Evolutionary conservation across 2,329 filamentous ascomycete species (phyloP), one percentile per base, ranked within the genome.

Genomic region (Colletotrichum cuscutae): DNA sequence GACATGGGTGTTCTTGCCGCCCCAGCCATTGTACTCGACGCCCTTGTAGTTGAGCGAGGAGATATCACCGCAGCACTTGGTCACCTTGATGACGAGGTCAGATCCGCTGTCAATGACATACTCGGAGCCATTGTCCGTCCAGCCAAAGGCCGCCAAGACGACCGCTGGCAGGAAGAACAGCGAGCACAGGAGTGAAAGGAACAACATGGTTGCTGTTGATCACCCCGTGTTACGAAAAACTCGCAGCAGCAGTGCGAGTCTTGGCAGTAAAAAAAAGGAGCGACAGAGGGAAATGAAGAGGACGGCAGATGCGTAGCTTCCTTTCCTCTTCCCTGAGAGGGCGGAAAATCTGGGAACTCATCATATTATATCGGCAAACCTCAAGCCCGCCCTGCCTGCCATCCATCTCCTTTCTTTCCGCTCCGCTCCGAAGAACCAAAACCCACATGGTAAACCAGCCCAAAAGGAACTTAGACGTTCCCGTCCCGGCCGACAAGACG

Each of bases 91-190:
- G 37, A 82, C 77, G 7, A 82, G 77, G 12, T 76, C 75, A 4
- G 80, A 74, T 1, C 80, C 79, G 22, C 77, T 79, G 71, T 79
- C 82, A 49, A 84, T 81, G n/a, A 82, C 79, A 72, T 82, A 84
- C 71, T 82, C 81, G 46, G 76, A 79, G 28, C 79, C 81, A 63
- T 81, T 77, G 28, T 85, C 82, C 1, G 78, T 81, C 74, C 81
- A 85, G 28, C 83, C 83, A 77, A 81, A 84, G 7, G 79, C 81
- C 42, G 83, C 83, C 4, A 80, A 77, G 26, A 79, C 82, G 49
- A 73, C 75, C 12, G 77, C 76, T 35, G 75, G 78, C 75, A 69
- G 80, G 76, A 74, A 76, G 60, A 76, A 77, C 54, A 78, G 71
- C n/a, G 77, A 71, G 49, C 74, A 77, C 22, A 80, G 60, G 24